Base-by-base conservation (phyloP, 2,329 filamentous ascomycete genomes). In the Aspergillus caelatus region DNA sequence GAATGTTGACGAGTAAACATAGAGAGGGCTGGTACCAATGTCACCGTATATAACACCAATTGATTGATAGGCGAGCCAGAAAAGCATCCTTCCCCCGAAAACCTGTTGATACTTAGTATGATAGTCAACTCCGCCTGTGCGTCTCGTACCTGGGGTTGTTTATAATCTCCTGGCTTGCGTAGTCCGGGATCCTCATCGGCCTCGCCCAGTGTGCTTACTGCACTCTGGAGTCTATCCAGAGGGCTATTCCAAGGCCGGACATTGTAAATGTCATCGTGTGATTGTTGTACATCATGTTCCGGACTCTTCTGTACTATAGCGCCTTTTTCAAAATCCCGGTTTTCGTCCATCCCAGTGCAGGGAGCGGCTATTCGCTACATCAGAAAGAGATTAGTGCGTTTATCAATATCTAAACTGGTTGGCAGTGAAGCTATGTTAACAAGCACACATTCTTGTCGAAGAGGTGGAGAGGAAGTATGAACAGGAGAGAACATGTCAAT, bases 1-100 rank as follows among this genome's bases (percentile, higher is more conserved):
- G 67, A 87, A 87, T 1, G 83, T 85, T 0, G 80, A 82, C 6
- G 84, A 86, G 67, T 79, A 87, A 28, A 87, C 85, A 69, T 87
- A 87, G 4, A 87, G 80, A 3, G 85, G 85, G 50, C 80, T 83
- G 7, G 85, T 87, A 23, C 84, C 85, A 64, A 87, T 86, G 63
- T 87, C 85, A n/a, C 85, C 85, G 64, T 87, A 87, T 58, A 87
- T 86, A 62, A 86, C 84, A 39, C 85, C 85, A 36, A 82, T 81
- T 1, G 82, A 84, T 67, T 86, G 84, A 70, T 86, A 87, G 9
- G 84, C 81, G 16, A 85, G 79, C 77, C 80, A 75, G 19, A 60
- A 36, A 16, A 66, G 64, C 64, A 64, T 66, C 14, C 59, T 61
- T 6, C 64, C 64, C 28, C 45, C 60, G 57, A 66, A 66, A 9